A percentile compares a stretch with the other conserved stretches of the same genome.
These are phyloP conservation scores for Penicillium canescens DNA, from an alignment of 495 filamentous ascomycete genomes.

Conservation along the genomic window DNA sequence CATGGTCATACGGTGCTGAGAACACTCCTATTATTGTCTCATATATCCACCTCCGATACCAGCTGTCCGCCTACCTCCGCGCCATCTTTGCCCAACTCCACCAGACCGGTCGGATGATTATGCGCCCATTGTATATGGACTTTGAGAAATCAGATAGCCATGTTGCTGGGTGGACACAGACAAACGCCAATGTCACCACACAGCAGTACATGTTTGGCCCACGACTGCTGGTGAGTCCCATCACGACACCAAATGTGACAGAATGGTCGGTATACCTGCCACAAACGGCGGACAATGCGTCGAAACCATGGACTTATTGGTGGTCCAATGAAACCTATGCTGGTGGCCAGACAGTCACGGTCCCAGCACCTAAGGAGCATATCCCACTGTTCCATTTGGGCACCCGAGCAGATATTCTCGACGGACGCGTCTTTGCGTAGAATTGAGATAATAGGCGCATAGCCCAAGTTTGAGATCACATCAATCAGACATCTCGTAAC, in stretches of 20 bases:
- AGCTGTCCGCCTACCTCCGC: conserved; percentile 19
- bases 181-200: conserved; percentile 23
- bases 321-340: conserved; percentile 30
- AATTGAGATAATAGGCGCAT: background rate
- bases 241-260: conserved; percentile 24
- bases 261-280: conserved; percentile 34
- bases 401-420: conserved; percentile 16
- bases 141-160: conserved; percentile 22
- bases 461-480: too few relatives aligned
- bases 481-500: too few relatives aligned
- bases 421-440: conserved; percentile 21
- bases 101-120: conserved; percentile 25
- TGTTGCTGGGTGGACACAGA: conserved; percentile 14
- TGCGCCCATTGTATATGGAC: conserved; percentile 34
- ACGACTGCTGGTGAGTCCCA: conserved; percentile 23
- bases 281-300: conserved; percentile 7
- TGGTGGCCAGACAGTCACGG: conserved; percentile 24
- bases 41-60: conserved; percentile 32
- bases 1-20: conserved; percentile 31
- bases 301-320: conserved; percentile 29
- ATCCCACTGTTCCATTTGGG: conserved; percentile 30
- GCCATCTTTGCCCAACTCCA: conserved; percentile 23
- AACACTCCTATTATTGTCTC: conserved; percentile 25
- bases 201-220: conserved; percentile 38
- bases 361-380: conserved; percentile 22